A percentile compares a stretch with the other conserved stretches of the same genome.
phyloP scores from a whole-genome alignment of 2,329 filamentous ascomycete species.

The Teratosphaeria pseudoeucalypti region DNA sequence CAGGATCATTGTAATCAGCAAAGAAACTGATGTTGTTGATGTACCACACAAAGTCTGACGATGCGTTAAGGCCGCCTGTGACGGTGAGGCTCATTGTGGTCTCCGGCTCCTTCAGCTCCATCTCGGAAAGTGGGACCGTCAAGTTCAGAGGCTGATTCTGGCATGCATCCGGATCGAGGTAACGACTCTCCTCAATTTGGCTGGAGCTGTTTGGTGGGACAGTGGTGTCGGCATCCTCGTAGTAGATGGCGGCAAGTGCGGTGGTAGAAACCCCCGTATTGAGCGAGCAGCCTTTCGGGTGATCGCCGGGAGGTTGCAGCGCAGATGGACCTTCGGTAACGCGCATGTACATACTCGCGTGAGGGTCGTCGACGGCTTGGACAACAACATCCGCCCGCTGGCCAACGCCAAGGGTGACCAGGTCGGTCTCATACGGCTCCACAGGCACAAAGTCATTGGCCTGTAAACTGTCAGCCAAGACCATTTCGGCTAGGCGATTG shows the following conservation, averaged over 20 bases:
- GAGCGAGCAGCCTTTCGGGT: conserved; percentile 27
- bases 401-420: conserved; percentile 51
- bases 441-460: conserved; percentile 54
- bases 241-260: conserved; percentile 21
- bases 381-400: conserved; percentile 41
- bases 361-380: conserved; percentile 31
- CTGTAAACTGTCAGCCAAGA: not conserved
- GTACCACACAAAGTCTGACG: conserved; percentile 29
- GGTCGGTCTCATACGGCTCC: conserved; percentile 51
- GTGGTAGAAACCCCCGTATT: conserved; percentile 33
- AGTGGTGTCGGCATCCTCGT: conserved; percentile 20
- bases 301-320: conserved; percentile 10
- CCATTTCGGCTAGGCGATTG: not conserved
- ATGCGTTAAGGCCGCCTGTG: conserved; percentile 29
- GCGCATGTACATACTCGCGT: conserved; percentile 50
- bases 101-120: conserved; percentile 14
- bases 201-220: conserved; percentile 14
- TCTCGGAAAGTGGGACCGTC: conserved; percentile 13
- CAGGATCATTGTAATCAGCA: conserved; percentile 18
- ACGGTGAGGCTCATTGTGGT: conserved; percentile 15
- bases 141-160: conserved; percentile 10
- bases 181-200: conserved; percentile 8
- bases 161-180: conserved; percentile 12
- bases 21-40: conserved; percentile 40
- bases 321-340: conserved; percentile 16